Evolutionary conservation across 108 stramenopile species (phyloP).

Genomic region (Cyclotella cryptica): DNA sequence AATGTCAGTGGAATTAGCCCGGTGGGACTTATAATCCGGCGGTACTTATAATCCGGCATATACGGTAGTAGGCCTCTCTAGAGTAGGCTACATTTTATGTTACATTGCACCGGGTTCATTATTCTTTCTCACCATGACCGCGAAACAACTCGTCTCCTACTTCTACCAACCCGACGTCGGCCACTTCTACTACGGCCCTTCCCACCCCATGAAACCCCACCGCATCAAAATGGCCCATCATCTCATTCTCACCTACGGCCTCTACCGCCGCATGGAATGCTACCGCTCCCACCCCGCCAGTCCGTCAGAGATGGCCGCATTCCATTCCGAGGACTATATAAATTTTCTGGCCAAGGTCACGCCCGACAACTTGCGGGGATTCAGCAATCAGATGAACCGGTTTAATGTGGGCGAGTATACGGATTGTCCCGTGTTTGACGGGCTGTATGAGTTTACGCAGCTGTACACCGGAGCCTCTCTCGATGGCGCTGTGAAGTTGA

Average conservation of each 20-base stretch:
- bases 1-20: no score
- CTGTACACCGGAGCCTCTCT: constrained; percentile 95
- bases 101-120: no score
- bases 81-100: no score
- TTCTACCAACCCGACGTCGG: constrained; percentile 97
- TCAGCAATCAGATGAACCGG: constrained; percentile 75
- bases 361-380: constrained; percentile 91
- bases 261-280: constrained; percentile 99
- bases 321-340: constrained; percentile 97
- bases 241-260: constrained; percentile 93
- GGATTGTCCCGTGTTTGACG: constrained; percentile 99
- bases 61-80: no score
- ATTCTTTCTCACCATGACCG: constrained; percentile 2
- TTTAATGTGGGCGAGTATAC: constrained; percentile 97
- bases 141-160: constrained; percentile 93
- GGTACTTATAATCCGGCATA: no score
- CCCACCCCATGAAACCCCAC: constrained; percentile 99
- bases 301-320: constrained; percentile 91
- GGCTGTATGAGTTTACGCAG: constrained; percentile 96
- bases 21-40: no score
- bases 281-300: constrained; percentile 95
- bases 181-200: constrained; percentile 99
- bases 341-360: constrained; percentile 90
- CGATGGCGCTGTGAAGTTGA: constrained; percentile 97
- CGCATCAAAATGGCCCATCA: constrained; percentile 98